These are phyloP conservation scores for Kluyveromyces wickerhamii DNA, from an alignment of 805 yeast genomes.

Conservation along the genomic window DNA sequence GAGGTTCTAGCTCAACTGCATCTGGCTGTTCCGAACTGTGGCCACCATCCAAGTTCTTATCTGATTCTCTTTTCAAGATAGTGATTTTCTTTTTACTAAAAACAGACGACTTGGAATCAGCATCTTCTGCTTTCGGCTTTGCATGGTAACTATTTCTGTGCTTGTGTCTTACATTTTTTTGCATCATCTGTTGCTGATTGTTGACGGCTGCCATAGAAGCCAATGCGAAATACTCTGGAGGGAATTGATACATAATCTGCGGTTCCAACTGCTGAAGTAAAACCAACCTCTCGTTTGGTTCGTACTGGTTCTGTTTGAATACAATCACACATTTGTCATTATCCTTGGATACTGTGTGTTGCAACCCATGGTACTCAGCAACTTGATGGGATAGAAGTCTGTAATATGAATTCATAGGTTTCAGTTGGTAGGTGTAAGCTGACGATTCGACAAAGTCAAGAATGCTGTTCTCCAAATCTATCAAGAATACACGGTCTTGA, in stretches of 20 bases:
- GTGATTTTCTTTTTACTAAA: constrained; percentile 6
- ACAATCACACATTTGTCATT: constrained; percentile 42
- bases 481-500: constrained; percentile 42
- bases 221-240: constrained; percentile 4
- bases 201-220: constrained; percentile 6
- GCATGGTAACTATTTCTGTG: not conserved
- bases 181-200: constrained; percentile 3
- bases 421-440: constrained; percentile 35
- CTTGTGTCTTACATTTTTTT: constrained; percentile 2
- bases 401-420: constrained; percentile 60
- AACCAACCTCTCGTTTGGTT: constrained; percentile 9
- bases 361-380: constrained; percentile 57
- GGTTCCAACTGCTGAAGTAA: constrained; percentile 19
- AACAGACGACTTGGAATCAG: not conserved
- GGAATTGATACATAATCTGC: constrained; percentile 2
- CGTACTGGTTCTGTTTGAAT: constrained; percentile 30
- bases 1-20: not conserved
- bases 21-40: not conserved
- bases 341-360: constrained; percentile 43
- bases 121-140: constrained; percentile 2
- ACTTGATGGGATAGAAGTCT: constrained; percentile 61
- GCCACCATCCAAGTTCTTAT: not conserved
- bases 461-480: constrained; percentile 42
- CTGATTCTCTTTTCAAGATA: constrained; percentile 7
- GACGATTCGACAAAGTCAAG: constrained; percentile 37